phyloP scores from a whole-genome alignment of 140 eudicot species.

The Oenanthe javanica region DNA sequence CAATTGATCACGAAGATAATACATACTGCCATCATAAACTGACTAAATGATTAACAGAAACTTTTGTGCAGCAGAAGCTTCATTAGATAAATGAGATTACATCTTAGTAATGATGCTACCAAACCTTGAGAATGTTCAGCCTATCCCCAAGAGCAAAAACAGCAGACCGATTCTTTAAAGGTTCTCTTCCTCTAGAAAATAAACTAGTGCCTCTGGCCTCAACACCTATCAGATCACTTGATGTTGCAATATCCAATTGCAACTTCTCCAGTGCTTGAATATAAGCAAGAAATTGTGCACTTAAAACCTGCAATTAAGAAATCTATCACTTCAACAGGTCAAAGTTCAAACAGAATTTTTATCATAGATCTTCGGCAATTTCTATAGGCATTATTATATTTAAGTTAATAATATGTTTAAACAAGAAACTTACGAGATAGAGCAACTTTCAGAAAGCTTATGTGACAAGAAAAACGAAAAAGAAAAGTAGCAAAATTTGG shows the following conservation, averaged over 20 bases:
- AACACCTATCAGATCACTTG: constrained; percentile 88
- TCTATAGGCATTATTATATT: not conserved
- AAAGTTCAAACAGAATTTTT: not conserved
- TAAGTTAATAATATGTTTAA: not conserved
- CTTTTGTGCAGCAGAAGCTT: constrained; percentile 3
- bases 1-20: not conserved
- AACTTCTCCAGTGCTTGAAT: constrained; percentile 90
- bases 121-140: constrained; percentile 83
- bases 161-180: constrained; percentile 93
- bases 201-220: constrained; percentile 86
- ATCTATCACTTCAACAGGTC: not conserved
- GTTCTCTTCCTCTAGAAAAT: constrained; percentile 89
- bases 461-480: not conserved
- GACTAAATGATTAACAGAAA: not conserved
- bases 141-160: constrained; percentile 96
- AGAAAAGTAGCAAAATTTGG: not conserved
- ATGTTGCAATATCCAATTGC: constrained; percentile 87
- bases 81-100: not conserved
- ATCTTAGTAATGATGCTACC: not conserved
- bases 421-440: not conserved
- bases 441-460: not conserved
- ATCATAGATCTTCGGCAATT: not conserved
- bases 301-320: constrained; percentile 49
- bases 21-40: not conserved
- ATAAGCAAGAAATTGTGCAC: constrained; percentile 94